Percentiles rank a stretch among this genome's conserved stretches.
Evolutionary conservation across 2,329 filamentous ascomycete species (phyloP).

Genomic region (Sphaceloma murrayae): DNA sequence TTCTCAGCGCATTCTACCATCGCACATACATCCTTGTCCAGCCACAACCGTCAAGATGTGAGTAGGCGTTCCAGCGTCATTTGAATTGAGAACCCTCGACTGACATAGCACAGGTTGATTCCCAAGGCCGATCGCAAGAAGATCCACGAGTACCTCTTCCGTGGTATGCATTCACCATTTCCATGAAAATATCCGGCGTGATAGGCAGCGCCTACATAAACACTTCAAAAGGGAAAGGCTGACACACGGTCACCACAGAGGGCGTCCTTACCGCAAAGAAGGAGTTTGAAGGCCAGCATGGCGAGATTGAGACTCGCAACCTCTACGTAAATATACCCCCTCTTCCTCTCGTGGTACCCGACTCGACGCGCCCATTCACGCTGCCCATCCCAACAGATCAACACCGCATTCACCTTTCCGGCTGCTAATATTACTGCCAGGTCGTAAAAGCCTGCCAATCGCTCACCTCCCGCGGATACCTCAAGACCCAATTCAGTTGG

Average conservation of each 20-base stretch:
- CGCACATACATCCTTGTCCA: conserved; percentile 9
- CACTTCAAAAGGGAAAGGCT: conserved; percentile 30
- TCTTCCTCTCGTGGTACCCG: neutral
- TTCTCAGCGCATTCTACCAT: neutral
- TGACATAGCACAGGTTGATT: conserved; percentile 64
- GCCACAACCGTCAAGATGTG: conserved; percentile 38
- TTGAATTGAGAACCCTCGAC: conserved; percentile 11
- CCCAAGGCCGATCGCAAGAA: conserved; percentile 99
- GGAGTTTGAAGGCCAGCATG: conserved; percentile 97
- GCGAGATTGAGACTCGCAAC: conserved; percentile 98
- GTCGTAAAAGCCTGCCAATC: conserved; percentile 99
- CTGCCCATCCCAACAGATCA: neutral
- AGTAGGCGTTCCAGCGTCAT: neutral
- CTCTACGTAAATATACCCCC: conserved; percentile 17
- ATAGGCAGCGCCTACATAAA: conserved; percentile 15
- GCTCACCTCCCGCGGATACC: conserved; percentile 91
- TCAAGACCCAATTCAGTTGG: conserved; percentile 99
- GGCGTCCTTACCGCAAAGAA: conserved; percentile 94
- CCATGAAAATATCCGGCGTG: conserved; percentile 16
- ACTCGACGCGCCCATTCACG: neutral
- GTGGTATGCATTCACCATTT: conserved; percentile 21
- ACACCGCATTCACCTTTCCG: conserved; percentile 13
- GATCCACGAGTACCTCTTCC: conserved; percentile 99
- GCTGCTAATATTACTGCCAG: conserved; percentile 32
- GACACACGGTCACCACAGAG: conserved; percentile 41